Percentiles rank a stretch among this genome's conserved stretches.
These are phyloP conservation scores for Hymenoscyphus fructigenus DNA, from an alignment of 2,329 filamentous ascomycete genomes.

Conservation along the genomic window DNA sequence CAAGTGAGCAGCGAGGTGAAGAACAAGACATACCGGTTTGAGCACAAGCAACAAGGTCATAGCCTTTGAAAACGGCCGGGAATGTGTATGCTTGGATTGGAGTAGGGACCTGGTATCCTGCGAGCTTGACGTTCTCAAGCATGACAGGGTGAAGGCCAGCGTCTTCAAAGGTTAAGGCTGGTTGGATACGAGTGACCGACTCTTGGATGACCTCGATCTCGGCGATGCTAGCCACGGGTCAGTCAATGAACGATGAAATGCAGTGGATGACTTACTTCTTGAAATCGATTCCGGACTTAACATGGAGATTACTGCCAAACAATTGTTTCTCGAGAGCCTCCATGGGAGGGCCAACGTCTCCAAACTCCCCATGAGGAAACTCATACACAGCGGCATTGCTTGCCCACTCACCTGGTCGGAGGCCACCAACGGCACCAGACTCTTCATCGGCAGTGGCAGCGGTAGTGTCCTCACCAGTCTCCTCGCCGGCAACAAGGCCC, in stretches of 20 bases:
- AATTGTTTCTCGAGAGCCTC: constrained; percentile 72
- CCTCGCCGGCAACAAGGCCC: constrained; percentile 11
- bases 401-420: constrained; percentile 30
- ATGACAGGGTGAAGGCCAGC: constrained; percentile 85
- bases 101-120: constrained; percentile 71
- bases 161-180: constrained; percentile 62
- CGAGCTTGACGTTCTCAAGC: constrained; percentile 71
- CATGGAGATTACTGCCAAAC: constrained; percentile 59
- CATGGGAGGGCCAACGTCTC: constrained; percentile 76
- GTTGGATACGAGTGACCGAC: constrained; percentile 50
- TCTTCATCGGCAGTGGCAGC: constrained; percentile 5
- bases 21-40: constrained; percentile 72
- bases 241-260: constrained; percentile 19
- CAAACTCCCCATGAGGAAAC: constrained; percentile 79
- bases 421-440: constrained; percentile 25
- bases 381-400: constrained; percentile 58
- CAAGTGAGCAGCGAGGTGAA: constrained; percentile 8
- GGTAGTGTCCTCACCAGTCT: constrained; percentile 7
- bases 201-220: constrained; percentile 58
- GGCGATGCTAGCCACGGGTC: constrained; percentile 47
- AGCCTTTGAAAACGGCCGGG: constrained; percentile 71
- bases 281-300: constrained; percentile 60
- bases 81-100: constrained; percentile 86
- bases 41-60: constrained; percentile 85
- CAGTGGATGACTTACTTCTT: constrained; percentile 49